Percentiles rank a stretch among this genome's conserved stretches.
These are phyloP conservation scores for Podospora sp. DNA, from an alignment of 495 filamentous ascomycete species.

Conservation along the genomic window DNA sequence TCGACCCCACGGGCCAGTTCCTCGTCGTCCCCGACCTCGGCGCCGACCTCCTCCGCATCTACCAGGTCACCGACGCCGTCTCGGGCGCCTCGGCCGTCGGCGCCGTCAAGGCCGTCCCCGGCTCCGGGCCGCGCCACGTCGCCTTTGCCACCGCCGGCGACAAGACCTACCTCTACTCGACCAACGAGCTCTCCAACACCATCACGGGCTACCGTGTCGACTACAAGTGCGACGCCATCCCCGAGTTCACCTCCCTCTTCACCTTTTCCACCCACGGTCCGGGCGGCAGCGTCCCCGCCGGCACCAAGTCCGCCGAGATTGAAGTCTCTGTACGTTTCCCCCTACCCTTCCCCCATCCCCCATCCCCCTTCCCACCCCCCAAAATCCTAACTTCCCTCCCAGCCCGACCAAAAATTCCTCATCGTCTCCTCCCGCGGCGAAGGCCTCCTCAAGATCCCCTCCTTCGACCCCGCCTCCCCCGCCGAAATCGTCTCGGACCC, in stretches of 20 bases:
- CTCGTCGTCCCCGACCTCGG: slow-evolving; percentile 72
- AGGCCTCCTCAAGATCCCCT: slow-evolving; percentile 51
- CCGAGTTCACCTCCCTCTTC: slow-evolving; percentile 45
- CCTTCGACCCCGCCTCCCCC: slow-evolving; percentile 45
- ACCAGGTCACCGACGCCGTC: slow-evolving; percentile 51
- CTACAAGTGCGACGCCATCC: slow-evolving; percentile 49
- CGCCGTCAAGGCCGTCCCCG: slow-evolving; percentile 42
- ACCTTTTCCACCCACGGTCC: slow-evolving; percentile 49
- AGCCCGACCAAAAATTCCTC: slow-evolving; percentile 62
- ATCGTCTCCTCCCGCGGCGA: slow-evolving; percentile 66
- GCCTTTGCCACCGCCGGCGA: slow-evolving; percentile 55
- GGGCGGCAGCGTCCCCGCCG: slow-evolving; percentile 35
- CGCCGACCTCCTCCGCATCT: slow-evolving; percentile 69
- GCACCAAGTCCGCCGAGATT: slow-evolving; percentile 61
- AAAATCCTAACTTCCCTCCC: slow-evolving; percentile 8
- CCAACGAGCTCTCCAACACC: slow-evolving; percentile 63
- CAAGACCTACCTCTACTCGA: slow-evolving; percentile 60
- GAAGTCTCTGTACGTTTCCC: slow-evolving; percentile 53
- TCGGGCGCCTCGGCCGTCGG: slow-evolving; percentile 38
- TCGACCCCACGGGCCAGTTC: slow-evolving; percentile 70
- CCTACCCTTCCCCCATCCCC: not conserved
- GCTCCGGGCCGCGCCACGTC: slow-evolving; percentile 71
- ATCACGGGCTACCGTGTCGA: slow-evolving; percentile 59
- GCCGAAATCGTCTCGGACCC: slow-evolving; percentile 47
- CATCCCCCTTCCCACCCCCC: not conserved